Evolutionary conservation across 1,284 basidiomycete species (phyloP).

Genomic region (Cutaneotrichosporon mucoides): DNA sequence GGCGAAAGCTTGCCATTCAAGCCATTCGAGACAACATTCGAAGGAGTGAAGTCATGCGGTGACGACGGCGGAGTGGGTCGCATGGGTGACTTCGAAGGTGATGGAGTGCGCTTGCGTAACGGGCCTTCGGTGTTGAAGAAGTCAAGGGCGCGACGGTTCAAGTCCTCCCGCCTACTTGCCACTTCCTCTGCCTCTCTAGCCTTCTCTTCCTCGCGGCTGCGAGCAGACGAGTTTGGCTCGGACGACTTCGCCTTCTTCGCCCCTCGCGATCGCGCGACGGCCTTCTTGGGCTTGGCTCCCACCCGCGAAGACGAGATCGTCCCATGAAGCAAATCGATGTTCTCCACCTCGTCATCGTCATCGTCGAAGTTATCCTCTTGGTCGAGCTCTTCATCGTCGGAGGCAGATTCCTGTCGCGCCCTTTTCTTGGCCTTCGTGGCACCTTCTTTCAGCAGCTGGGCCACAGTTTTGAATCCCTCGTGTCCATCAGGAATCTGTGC

Average conservation of each 20-base stretch:
- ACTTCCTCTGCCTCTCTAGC: conserved; percentile 8
- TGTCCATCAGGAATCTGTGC: conserved; percentile 41
- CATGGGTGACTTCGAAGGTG: not conserved
- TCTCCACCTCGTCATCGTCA: conserved; percentile 17
- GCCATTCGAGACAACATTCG: not conserved
- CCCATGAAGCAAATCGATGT: conserved; percentile 14
- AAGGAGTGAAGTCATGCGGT: not conserved
- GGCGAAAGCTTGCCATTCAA: conserved; percentile 22
- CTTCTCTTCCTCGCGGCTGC: not conserved
- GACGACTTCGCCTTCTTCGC: conserved; percentile 10
- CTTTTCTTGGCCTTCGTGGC: conserved; percentile 19
- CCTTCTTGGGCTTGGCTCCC: not conserved
- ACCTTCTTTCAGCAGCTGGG: conserved; percentile 32
- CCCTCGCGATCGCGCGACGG: not conserved
- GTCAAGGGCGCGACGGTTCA: conserved; percentile 27
- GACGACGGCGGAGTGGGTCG: conserved; percentile 3
- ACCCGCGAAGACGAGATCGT: not conserved
- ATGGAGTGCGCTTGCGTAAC: conserved; percentile 12
- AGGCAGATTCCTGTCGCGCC: conserved; percentile 11
- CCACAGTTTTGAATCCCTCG: conserved; percentile 45
- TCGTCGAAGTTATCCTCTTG: not conserved
- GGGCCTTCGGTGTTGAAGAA: conserved; percentile 37
- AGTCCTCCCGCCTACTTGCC: conserved; percentile 9
- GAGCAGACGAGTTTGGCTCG: not conserved
- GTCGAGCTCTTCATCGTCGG: not conserved